These are phyloP conservation scores for Aureobasidium lini DNA, from an alignment of 2,329 filamentous ascomycete species.

Conservation along the genomic window DNA sequence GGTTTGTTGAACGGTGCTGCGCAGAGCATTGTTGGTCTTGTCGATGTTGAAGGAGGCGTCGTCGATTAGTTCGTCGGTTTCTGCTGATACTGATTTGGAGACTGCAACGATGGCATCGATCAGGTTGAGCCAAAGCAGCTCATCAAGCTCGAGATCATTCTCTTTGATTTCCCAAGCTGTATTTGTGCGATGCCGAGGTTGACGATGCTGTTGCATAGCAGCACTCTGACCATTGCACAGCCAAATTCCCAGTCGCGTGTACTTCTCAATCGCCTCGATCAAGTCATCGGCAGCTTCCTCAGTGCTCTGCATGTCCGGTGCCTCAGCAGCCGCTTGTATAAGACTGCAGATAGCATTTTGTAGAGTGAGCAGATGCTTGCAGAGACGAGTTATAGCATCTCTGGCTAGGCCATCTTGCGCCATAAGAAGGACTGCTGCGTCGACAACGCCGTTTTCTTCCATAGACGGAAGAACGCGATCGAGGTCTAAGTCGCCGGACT, in stretches of 20 bases:
- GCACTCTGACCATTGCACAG: constrained; percentile 75
- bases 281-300: constrained; percentile 65
- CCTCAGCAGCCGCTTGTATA: constrained; percentile 53
- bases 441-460: constrained; percentile 82
- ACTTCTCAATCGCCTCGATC: constrained; percentile 74
- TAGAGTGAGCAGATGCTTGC: constrained; percentile 71
- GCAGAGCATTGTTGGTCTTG: constrained; percentile 61
- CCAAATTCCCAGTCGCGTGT: constrained; percentile 90
- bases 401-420: constrained; percentile 77
- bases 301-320: constrained; percentile 49
- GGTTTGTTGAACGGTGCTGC: constrained; percentile 14
- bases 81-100: constrained; percentile 41
- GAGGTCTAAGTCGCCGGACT: constrained; percentile 69
- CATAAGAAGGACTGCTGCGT: constrained; percentile 87
- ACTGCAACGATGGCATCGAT: constrained; percentile 54
- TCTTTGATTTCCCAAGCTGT: constrained; percentile 42
- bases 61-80: constrained; percentile 20
- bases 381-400: constrained; percentile 75
- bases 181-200: constrained; percentile 28
- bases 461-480: constrained; percentile 77
- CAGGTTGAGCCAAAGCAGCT: constrained; percentile 59
- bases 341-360: constrained; percentile 71
- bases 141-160: constrained; percentile 52
- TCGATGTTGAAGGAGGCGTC: constrained; percentile 21
- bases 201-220: constrained; percentile 21